These are phyloP conservation scores for Penicillium canescens DNA, from an alignment of 495 filamentous ascomycete genomes.

Conservation along the genomic window DNA sequence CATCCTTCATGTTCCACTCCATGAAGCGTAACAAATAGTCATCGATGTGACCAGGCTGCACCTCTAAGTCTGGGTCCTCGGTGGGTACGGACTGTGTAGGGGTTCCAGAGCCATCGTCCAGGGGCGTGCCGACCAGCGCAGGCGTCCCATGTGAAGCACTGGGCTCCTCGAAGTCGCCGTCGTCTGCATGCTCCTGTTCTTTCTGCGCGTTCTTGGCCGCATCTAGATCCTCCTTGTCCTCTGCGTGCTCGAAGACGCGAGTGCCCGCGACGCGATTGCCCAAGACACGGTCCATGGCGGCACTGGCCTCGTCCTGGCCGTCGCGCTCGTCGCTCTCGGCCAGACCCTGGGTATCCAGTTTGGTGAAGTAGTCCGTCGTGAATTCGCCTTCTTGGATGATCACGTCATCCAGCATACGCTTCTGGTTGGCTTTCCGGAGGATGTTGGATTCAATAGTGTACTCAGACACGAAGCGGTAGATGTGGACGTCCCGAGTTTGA, in stretches of 20 bases:
- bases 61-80: slow-evolving; percentile 36
- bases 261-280: slow-evolving; percentile 54
- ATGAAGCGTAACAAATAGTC: slow-evolving; percentile 83
- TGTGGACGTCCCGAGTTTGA: slow-evolving; percentile 96
- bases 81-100: slow-evolving; percentile 20
- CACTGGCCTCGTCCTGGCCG: slow-evolving; percentile 64
- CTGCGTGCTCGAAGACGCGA: slow-evolving; percentile 78
- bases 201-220: slow-evolving; percentile 87
- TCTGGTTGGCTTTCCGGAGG: slow-evolving; percentile 92
- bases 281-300: slow-evolving; percentile 86
- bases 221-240: slow-evolving; percentile 87
- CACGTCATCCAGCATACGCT: slow-evolving; percentile 95
- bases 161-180: slow-evolving; percentile 87
- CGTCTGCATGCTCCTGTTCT: slow-evolving; percentile 82
- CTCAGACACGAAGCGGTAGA: slow-evolving; percentile 95
- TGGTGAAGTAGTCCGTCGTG: slow-evolving; percentile 96
- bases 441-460: slow-evolving; percentile 99
- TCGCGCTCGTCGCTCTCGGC: slow-evolving; percentile 61
- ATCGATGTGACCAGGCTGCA: slow-evolving; percentile 62
- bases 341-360: slow-evolving; percentile 67
- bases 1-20: slow-evolving; percentile 73
- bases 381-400: slow-evolving; percentile 99
- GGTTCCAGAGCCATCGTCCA: slow-evolving; percentile 20
- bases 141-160: slow-evolving; percentile 45
- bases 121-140: slow-evolving; percentile 33